Conservation (phyloP, 352 stramenopile genomes). For the Pythium apleroticum region DNA sequence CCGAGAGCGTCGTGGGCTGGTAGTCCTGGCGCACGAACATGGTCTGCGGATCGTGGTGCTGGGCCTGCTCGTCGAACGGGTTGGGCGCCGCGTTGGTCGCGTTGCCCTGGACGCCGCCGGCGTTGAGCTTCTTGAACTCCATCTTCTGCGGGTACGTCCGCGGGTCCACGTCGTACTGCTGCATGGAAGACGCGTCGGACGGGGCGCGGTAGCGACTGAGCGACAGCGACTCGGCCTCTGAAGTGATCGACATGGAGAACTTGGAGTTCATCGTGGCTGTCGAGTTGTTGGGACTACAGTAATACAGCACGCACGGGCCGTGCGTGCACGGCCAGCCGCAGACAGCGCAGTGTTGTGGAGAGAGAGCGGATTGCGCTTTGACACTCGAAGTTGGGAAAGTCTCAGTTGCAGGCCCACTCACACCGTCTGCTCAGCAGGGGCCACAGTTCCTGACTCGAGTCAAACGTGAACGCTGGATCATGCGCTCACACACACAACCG, state of each 20-base stretch:
- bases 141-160: conserved; percentile 1
- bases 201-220: conserved; percentile 2
- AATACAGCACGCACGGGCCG: not conserved
- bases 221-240: conserved; percentile 21
- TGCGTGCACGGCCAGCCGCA: too few relatives aligned
- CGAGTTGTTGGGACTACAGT: not conserved
- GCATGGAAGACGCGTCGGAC: conserved; percentile 3
- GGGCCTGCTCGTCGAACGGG: conserved; percentile 14
- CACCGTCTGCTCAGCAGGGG: not conserved
- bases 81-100: conserved; percentile 1
- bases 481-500: not conserved
- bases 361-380: not conserved
- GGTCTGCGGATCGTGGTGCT: conserved; percentile 10
- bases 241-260: conserved; percentile 18
- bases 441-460: too few relatives aligned
- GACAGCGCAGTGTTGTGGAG: not conserved
- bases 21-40: conserved; percentile 18
- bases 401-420: not conserved
- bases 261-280: conserved; percentile 2
- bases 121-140: conserved; percentile 4
- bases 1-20: conserved; percentile 5
- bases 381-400: not conserved
- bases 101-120: not conserved
- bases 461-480: too few relatives aligned
- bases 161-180: conserved; percentile 2